Evolutionary conservation across 805 yeast genomes (phyloP).

Genomic region (Yarrowia hollandica): DNA sequence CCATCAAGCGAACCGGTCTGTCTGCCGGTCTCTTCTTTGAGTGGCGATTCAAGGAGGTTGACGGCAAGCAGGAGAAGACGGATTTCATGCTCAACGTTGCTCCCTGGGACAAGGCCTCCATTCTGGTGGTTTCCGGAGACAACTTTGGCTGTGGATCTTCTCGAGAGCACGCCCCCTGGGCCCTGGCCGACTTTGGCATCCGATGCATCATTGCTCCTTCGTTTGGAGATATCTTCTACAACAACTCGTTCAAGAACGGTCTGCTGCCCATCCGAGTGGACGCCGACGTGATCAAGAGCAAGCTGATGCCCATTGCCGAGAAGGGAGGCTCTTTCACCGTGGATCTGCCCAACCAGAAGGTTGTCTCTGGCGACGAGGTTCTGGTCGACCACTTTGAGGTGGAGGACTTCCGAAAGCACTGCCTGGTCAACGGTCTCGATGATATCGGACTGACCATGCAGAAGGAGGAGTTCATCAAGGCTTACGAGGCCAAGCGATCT

Average conservation of each 20-base stretch:
- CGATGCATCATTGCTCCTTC: conserved; percentile 96
- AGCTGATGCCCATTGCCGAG: conserved; percentile 77
- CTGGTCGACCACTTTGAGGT: conserved; percentile 81
- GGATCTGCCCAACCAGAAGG: conserved; percentile 85
- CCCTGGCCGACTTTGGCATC: conserved; percentile 95
- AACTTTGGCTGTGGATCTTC: conserved; percentile 99
- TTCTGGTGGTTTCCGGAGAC: conserved; percentile 89
- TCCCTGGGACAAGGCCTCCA: conserved; percentile 78
- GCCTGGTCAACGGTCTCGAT: conserved; percentile 90
- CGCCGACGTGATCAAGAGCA: conserved; percentile 66
- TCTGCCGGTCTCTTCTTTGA: conserved; percentile 88
- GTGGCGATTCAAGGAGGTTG: conserved; percentile 61
- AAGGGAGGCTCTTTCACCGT: conserved; percentile 70
- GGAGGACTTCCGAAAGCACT: conserved; percentile 91
- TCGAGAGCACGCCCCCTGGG: conserved; percentile 99
- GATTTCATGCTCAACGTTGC: conserved; percentile 86
- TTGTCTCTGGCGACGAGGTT: conserved; percentile 66
- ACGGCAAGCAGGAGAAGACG: conserved; percentile 66
- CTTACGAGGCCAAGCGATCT: conserved; percentile 76
- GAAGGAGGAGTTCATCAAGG: conserved; percentile 72
- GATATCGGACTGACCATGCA: conserved; percentile 95
- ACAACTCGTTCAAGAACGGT: conserved; percentile 95
- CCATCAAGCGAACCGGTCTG: conserved; percentile 96
- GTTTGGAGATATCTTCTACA: conserved; percentile 97
- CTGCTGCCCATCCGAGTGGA: conserved; percentile 90